These are phyloP conservation scores for Pseudomassariella vexata DNA, from an alignment of 2,329 filamentous ascomycete species.

Conservation along the genomic window DNA sequence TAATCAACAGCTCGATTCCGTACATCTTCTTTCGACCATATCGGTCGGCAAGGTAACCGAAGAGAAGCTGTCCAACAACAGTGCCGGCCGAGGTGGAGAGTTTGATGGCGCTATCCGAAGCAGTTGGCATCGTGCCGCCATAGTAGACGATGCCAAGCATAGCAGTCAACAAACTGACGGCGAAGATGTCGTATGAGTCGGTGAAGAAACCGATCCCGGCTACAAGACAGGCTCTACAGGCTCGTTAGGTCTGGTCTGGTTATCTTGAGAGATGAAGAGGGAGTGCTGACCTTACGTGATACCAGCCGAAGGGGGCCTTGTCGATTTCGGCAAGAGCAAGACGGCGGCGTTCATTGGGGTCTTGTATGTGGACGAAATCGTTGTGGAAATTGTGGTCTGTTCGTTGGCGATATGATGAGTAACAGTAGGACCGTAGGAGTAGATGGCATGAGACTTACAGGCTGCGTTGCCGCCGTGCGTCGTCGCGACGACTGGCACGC, in stretches of 20 bases:
- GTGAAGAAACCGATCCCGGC: slow-evolving; percentile 87
- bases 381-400: slow-evolving; percentile 77
- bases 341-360: slow-evolving; percentile 73
- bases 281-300: slow-evolving; percentile 53
- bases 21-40: slow-evolving; percentile 69
- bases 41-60: slow-evolving; percentile 72
- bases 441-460: too few species aligned
- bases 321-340: slow-evolving; percentile 78
- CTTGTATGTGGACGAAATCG: slow-evolving; percentile 58
- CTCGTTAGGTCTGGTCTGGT: slow-evolving; percentile 8
- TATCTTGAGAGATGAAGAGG: not conserved
- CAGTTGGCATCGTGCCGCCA: slow-evolving; percentile 55
- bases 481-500: slow-evolving; percentile 23
- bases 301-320: slow-evolving; percentile 78
- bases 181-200: slow-evolving; percentile 80
- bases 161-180: slow-evolving; percentile 64
- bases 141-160: slow-evolving; percentile 80
- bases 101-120: slow-evolving; percentile 77
- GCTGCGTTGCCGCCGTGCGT: slow-evolving; percentile 55
- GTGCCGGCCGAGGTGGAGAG: slow-evolving; percentile 78
- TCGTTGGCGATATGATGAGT: too few species aligned
- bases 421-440: too few species aligned
- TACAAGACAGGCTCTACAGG: slow-evolving; percentile 60
- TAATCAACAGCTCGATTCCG: slow-evolving; percentile 72
- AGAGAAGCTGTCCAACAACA: slow-evolving; percentile 74